phyloP scores from a whole-genome alignment of 176 grass and related monocot genomes.

The Alopecurus myosuroides region DNA sequence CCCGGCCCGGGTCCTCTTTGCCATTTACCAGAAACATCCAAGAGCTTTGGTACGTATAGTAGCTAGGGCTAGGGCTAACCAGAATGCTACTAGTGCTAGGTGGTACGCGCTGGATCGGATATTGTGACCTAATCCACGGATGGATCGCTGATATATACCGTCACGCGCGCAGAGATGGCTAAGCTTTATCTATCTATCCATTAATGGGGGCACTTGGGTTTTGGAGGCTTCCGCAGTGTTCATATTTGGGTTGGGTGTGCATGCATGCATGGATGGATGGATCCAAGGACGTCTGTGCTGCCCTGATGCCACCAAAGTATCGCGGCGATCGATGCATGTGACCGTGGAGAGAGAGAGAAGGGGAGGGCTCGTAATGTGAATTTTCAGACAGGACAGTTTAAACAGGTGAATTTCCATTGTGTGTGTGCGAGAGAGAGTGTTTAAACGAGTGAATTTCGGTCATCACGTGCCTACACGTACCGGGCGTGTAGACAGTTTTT shows the following conservation, averaged over 20 bases:
- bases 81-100: too few relatives aligned
- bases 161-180: not conserved
- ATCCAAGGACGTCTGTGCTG: conserved; percentile 12
- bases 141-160: not conserved
- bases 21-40: conserved; percentile 42
- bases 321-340: conserved; percentile 16
- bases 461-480: not conserved
- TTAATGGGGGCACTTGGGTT: not conserved
- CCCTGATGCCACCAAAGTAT: not conserved
- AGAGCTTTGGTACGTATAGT: not conserved
- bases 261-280: not conserved
- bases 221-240: not conserved
- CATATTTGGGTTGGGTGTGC: not conserved
- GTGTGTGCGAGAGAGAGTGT: not conserved
- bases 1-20: not conserved
- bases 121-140: not conserved
- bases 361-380: too few relatives aligned
- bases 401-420: too few relatives aligned
- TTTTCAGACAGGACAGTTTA: too few relatives aligned
- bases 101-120: not conserved
- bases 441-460: not conserved
- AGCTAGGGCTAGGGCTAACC: not conserved
- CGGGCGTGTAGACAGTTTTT: not conserved
- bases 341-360: not conserved
- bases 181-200: not conserved